A percentile compares a stretch with the other conserved stretches of the same genome.
Evolutionary conservation across 345 rosid species (phyloP).

Genomic region (Populus simonii): DNA sequence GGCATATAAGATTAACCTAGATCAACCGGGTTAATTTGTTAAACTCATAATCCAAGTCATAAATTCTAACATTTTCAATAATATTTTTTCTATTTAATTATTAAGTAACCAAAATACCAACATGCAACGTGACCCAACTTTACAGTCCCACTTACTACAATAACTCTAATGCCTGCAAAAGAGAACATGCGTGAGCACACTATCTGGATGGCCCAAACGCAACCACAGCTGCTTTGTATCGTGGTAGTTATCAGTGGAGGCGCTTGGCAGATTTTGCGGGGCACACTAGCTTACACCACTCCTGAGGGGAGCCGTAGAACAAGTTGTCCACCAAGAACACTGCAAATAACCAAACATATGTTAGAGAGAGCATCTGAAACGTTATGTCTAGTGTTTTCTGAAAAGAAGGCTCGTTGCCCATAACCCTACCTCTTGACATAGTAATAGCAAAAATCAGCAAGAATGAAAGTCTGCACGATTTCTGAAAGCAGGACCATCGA

Average conservation of each 20-base stretch:
- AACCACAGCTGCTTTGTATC: not conserved
- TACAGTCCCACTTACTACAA: not conserved
- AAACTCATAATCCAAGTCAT: too few relatives aligned
- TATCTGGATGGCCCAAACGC: not conserved
- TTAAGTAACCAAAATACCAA: not conserved
- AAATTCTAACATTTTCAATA: not conserved
- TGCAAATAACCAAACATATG: slow-evolving; percentile 7
- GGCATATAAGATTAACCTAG: fast-evolving
- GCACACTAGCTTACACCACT: slow-evolving; percentile 18
- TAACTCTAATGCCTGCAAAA: slow-evolving; percentile 1
- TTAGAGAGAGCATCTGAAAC: not conserved
- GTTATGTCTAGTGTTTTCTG: not conserved
- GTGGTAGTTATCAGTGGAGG: not conserved
- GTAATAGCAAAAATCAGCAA: slow-evolving; percentile 34
- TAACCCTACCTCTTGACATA: slow-evolving; percentile 21
- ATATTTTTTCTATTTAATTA: not conserved
- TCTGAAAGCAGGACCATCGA: slow-evolving; percentile 27
- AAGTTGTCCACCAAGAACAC: slow-evolving; percentile 28
- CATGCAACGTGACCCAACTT: slow-evolving; percentile 3
- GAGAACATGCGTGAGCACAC: not conserved
- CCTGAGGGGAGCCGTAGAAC: slow-evolving; percentile 34
- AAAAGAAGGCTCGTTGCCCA: not conserved
- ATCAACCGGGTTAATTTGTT: too few relatives aligned
- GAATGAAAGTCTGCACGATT: slow-evolving; percentile 30
- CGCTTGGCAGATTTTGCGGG: not conserved